Evolutionary conservation across 2,329 filamentous ascomycete genomes (phyloP).

Genomic region (Ascochyta viciae-villosae): DNA sequence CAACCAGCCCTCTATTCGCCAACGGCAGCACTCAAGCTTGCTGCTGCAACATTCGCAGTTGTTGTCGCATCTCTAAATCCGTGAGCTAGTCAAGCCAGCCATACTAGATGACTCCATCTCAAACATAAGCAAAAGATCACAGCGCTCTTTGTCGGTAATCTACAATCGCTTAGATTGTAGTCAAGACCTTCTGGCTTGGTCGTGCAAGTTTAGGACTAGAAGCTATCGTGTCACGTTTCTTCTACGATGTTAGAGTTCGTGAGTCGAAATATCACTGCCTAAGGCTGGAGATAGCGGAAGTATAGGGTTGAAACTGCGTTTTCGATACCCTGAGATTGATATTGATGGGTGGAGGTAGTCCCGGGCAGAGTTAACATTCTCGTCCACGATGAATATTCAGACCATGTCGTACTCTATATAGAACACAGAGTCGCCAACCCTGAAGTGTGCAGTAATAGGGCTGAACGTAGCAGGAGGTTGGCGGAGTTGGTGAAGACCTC

Average conservation of each 20-base stretch:
- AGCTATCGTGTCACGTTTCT: too few species aligned
- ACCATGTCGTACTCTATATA: not conserved
- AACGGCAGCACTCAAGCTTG: too few species aligned
- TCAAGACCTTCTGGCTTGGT: too few species aligned
- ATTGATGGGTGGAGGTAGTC: not conserved
- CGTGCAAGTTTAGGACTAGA: too few species aligned
- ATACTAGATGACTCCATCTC: too few species aligned
- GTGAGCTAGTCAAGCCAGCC: too few species aligned
- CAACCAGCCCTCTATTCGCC: too few species aligned
- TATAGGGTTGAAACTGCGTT: not conserved
- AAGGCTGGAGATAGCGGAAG: not conserved
- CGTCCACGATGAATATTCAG: not conserved
- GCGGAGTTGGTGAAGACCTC: conserved; percentile 7
- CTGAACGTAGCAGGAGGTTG: conserved; percentile 8
- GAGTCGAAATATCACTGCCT: not conserved
- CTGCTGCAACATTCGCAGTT: too few species aligned
- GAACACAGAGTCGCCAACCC: not conserved
- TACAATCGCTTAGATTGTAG: too few species aligned
- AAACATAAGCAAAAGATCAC: too few species aligned
- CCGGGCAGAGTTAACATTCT: not conserved
- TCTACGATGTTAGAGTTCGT: not conserved
- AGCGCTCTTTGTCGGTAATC: too few species aligned
- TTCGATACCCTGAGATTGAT: not conserved
- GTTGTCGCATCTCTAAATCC: too few species aligned
- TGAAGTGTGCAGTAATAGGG: conserved; percentile 1